Evolutionary conservation across 2,329 filamentous ascomycete genomes (phyloP).

Genomic region (Fusarium setosum): DNA sequence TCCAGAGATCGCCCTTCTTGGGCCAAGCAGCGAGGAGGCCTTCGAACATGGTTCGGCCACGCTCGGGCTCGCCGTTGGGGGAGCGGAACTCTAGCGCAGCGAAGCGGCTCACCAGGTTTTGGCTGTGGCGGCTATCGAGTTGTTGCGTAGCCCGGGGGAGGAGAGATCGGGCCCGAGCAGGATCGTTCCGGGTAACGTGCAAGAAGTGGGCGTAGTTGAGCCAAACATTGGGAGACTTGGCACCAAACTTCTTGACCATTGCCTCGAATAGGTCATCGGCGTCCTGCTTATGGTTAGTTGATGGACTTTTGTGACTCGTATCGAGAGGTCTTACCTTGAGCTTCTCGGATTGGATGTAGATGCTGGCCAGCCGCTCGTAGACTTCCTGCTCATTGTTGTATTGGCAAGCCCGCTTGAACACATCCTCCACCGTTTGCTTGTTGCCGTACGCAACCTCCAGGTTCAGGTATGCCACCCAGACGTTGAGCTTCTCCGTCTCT

Average conservation of each 20-base stretch:
- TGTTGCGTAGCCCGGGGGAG: slow-evolving; percentile 88
- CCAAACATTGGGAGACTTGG: slow-evolving; percentile 84
- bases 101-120: slow-evolving; percentile 84
- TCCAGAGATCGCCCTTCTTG: slow-evolving; percentile 93
- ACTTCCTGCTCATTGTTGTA: slow-evolving; percentile 94
- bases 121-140: slow-evolving; percentile 73
- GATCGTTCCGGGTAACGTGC: slow-evolving; percentile 76
- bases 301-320: background rate
- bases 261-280: slow-evolving; percentile 88
- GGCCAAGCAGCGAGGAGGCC: slow-evolving; percentile 85
- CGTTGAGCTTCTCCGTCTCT: slow-evolving; percentile 91
- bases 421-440: slow-evolving; percentile 83
- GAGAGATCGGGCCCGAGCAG: slow-evolving; percentile 81
- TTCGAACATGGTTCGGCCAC: slow-evolving; percentile 94
- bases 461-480: slow-evolving; percentile 96
- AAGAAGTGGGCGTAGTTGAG: slow-evolving; percentile 96
- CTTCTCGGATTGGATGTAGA: slow-evolving; percentile 94
- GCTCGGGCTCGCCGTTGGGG: slow-evolving; percentile 83
- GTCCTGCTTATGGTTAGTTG: slow-evolving; percentile 67
- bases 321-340: slow-evolving; percentile 71
- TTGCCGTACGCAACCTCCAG: slow-evolving; percentile 91
- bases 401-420: slow-evolving; percentile 92
- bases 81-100: slow-evolving; percentile 92
- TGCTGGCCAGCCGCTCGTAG: slow-evolving; percentile 88
- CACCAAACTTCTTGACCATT: slow-evolving; percentile 90